These are phyloP conservation scores for Aspergillus nidulans DNA, from an alignment of 495 filamentous ascomycete genomes.

Conservation along the genomic window DNA sequence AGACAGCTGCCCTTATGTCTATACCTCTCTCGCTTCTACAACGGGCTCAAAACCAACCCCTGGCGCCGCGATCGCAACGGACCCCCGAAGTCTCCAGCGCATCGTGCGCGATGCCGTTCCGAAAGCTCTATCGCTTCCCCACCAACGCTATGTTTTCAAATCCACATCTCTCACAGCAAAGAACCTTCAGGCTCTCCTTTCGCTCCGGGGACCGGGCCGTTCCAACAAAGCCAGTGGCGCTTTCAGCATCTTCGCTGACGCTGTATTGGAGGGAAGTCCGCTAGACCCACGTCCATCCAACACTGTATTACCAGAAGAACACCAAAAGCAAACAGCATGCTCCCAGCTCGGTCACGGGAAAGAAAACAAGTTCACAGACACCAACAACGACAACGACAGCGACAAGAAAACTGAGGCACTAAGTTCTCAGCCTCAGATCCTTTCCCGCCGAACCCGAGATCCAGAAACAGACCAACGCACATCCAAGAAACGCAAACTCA, in stretches of 20 bases:
- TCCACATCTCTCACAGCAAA: conserved; percentile 62
- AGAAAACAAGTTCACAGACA: conserved; percentile 12
- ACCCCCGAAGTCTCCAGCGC: conserved; percentile 61
- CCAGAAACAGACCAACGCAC: conserved; percentile 41
- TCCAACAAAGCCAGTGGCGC: conserved; percentile 67
- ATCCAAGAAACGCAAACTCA: conserved; percentile 55
- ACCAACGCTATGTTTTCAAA: conserved; percentile 63
- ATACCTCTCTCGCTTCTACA: conserved; percentile 55
- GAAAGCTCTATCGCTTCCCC: conserved; percentile 66
- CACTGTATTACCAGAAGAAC: conserved; percentile 40
- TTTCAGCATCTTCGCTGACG: conserved; percentile 72
- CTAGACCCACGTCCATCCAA: conserved; percentile 47
- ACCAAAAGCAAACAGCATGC: conserved; percentile 20
- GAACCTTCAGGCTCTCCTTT: conserved; percentile 61
- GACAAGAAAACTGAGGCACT: neutral
- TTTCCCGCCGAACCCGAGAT: conserved; percentile 25
- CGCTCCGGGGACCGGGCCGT: conserved; percentile 60
- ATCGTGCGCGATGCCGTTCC: conserved; percentile 70
- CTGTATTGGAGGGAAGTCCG: conserved; percentile 52
- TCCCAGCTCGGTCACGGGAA: conserved; percentile 25
- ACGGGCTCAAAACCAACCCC: conserved; percentile 25
- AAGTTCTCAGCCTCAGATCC: neutral
- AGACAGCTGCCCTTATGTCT: conserved; percentile 68
- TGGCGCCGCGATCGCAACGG: conserved; percentile 36
- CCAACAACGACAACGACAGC: neutral